A percentile compares a stretch with the other conserved stretches of the same genome.
phyloP scores from a whole-genome alignment of 208 protist genomes.

The Acanthamoeba royreba region DNA sequence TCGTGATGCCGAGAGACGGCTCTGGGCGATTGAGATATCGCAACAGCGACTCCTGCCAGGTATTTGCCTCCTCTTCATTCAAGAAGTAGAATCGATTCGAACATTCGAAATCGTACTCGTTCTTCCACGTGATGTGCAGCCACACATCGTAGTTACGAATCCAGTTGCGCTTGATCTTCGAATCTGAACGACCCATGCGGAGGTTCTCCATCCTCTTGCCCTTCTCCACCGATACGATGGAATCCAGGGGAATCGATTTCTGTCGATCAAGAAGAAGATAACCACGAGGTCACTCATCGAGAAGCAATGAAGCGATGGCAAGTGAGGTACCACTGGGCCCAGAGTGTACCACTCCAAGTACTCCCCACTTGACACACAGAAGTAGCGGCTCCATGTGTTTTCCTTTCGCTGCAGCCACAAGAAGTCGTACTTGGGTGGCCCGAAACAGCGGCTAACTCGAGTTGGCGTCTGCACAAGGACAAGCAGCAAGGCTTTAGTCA shows the following conservation, averaged over 20 bases:
- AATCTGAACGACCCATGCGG: not conserved
- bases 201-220: not conserved
- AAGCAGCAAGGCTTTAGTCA: not conserved
- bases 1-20: not conserved
- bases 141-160: not conserved
- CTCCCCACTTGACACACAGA: not conserved
- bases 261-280: not conserved
- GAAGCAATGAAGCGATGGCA: not conserved
- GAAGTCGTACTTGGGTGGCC: not conserved
- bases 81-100: not conserved
- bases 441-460: not conserved
- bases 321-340: not conserved
- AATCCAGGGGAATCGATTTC: not conserved
- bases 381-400: constrained; percentile 16
- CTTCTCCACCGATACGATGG: not conserved
- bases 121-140: not conserved
- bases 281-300: no score
- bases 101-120: constrained; percentile 27
- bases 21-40: not conserved
- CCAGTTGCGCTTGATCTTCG: not conserved
- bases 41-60: not conserved
- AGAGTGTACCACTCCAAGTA: constrained; percentile 26
- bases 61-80: not conserved
- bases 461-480: not conserved
- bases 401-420: constrained; percentile 8